Percentiles rank a stretch among this genome's conserved stretches.
Conservation (phyloP, 371 early-diverging fungal genomes). For the Enterospora canceri region DNA sequence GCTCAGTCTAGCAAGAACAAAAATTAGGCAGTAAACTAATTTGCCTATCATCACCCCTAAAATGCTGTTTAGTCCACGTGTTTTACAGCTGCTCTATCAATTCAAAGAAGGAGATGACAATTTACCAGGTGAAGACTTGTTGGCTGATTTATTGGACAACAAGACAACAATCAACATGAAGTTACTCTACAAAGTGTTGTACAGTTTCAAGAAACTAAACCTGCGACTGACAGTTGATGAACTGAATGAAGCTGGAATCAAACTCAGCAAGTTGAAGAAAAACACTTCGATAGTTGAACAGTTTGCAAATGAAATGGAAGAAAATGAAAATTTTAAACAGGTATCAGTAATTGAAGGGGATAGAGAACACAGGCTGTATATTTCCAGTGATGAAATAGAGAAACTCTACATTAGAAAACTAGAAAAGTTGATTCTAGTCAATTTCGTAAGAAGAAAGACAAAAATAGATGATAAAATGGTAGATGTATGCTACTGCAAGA, state of each 20-base stretch:
- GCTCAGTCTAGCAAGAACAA: not conserved
- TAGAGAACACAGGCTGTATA: not conserved
- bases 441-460: not conserved
- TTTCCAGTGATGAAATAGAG: not conserved
- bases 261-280: not conserved
- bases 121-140: not conserved
- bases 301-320: not conserved
- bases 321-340: not conserved
- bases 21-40: not conserved
- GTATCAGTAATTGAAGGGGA: too few species aligned
- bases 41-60: not conserved
- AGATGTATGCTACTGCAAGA: not conserved
- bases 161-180: not conserved
- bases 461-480: not conserved
- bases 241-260: not conserved
- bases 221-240: not conserved
- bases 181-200: not conserved
- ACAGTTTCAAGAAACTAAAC: not conserved
- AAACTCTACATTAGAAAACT: not conserved
- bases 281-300: not conserved
- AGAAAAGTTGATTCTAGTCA: not conserved
- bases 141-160: not conserved
- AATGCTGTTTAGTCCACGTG: not conserved
- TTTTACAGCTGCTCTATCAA: not conserved
- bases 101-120: not conserved